A percentile compares a stretch with the other conserved stretches of the same genome.
phyloP scores from a whole-genome alignment of 164 flowering plant genomes.

The Dillenia suffruticosa region DNA sequence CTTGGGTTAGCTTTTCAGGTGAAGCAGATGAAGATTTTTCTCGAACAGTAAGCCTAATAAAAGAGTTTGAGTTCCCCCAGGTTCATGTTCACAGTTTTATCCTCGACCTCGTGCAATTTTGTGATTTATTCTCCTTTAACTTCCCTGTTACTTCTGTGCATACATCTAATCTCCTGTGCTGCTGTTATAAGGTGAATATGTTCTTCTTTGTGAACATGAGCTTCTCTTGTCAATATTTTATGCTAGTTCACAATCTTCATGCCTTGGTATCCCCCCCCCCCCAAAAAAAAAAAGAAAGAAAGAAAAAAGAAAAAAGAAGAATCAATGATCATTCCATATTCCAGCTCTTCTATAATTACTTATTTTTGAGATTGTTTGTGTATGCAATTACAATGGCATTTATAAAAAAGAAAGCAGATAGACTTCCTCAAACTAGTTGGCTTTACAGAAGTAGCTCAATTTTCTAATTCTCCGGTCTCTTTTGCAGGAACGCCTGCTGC shows the following conservation, averaged over 20 bases:
- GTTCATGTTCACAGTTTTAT: slow-evolving; percentile 99
- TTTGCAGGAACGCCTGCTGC: slow-evolving; percentile 94
- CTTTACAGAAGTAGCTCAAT: neutral
- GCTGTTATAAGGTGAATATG: too few species aligned
- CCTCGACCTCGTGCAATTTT: slow-evolving; percentile 82
- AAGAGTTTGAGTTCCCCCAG: slow-evolving; percentile 84
- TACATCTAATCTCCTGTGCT: neutral
- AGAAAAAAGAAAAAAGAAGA: too few species aligned
- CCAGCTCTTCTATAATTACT: neutral
- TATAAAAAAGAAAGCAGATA: too few species aligned
- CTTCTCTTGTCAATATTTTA: neutral
- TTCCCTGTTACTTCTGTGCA: neutral
- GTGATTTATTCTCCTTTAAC: neutral
- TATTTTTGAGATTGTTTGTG: neutral
- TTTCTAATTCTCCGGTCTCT: neutral
- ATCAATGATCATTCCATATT: neutral
- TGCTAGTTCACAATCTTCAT: neutral
- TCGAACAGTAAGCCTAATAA: slow-evolving; percentile 62
- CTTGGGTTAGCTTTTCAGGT: slow-evolving; percentile 46
- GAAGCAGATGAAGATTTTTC: slow-evolving; percentile 97
- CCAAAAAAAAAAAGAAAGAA: too few species aligned
- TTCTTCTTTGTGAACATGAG: too few species aligned
- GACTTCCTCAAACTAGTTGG: neutral
- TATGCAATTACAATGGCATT: too few species aligned
- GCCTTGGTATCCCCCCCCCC: neutral